phyloP scores from a whole-genome alignment of 139 green algal genomes.

The Chlamydomonas sp. region DNA sequence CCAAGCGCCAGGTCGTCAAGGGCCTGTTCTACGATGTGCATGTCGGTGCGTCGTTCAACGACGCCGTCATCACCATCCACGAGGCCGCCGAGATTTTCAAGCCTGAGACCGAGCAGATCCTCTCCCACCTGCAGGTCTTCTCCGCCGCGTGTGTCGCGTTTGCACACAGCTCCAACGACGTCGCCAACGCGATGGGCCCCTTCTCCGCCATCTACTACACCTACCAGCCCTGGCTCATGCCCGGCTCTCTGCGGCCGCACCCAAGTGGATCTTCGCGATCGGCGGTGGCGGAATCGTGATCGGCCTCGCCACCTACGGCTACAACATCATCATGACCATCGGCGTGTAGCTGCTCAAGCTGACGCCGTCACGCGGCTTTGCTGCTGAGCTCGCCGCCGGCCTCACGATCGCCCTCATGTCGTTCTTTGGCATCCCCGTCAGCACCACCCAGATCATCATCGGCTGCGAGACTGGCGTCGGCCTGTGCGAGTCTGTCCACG shows the following conservation, averaged over 20 bases:
- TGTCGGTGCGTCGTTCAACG: not conserved
- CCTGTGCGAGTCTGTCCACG: conserved; percentile 3
- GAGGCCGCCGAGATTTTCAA: conserved; percentile 49
- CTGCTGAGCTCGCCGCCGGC: conserved; percentile 28
- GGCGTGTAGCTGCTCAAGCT: conserved; percentile 12
- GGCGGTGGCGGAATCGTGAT: conserved; percentile 71
- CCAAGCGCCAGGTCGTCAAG: not conserved
- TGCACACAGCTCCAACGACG: conserved; percentile 69
- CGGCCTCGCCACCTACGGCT: conserved; percentile 65
- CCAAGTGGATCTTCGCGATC: conserved; percentile 49
- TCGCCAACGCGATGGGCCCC: conserved; percentile 72
- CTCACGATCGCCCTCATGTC: no score
- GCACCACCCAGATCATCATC: conserved; percentile 15
- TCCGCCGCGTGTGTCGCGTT: conserved; percentile 78
- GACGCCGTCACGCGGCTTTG: conserved; percentile 21
- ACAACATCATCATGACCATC: conserved; percentile 30
- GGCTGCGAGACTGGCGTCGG: conserved; percentile 4
- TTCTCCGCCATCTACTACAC: conserved; percentile 58
- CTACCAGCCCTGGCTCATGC: conserved; percentile 33
- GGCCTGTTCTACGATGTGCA: conserved; percentile 18
- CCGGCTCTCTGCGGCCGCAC: not conserved
- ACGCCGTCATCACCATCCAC: conserved; percentile 22
- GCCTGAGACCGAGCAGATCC: conserved; percentile 52
- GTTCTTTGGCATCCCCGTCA: conserved; percentile 27
- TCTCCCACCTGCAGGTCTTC: conserved; percentile 66